Conservation (phyloP, 106 monocot genomes). For the Ottelia alismoides region DNA sequence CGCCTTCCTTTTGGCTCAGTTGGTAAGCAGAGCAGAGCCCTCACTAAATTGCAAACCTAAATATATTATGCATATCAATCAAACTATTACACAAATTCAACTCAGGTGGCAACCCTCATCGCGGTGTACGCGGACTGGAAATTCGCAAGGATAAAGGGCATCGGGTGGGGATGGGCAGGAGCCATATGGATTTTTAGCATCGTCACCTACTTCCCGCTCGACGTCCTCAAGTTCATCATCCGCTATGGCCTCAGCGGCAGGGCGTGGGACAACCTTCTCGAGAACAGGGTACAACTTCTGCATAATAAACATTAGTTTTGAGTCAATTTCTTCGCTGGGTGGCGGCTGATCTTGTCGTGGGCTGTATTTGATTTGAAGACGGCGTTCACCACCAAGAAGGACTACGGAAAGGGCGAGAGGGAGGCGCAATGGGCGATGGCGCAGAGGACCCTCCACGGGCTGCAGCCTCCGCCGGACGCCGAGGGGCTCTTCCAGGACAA, state of each 20-base stretch:
- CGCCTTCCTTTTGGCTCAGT: too few relatives aligned
- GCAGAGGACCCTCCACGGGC: slow-evolving; percentile 21
- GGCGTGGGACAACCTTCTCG: slow-evolving; percentile 23
- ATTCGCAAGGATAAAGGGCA: slow-evolving; percentile 11
- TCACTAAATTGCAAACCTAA: too few relatives aligned
- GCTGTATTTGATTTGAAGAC: neutral
- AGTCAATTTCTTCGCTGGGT: neutral
- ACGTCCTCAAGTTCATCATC: slow-evolving; percentile 22
- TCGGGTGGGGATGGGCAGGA: slow-evolving; percentile 21
- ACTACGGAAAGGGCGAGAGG: slow-evolving; percentile 23
- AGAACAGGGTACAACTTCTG: slow-evolving; percentile 15
- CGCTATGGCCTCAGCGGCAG: slow-evolving; percentile 23
- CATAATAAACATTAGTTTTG: too few relatives aligned
- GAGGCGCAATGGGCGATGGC: slow-evolving; percentile 23
- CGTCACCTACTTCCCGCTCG: slow-evolving; percentile 18
- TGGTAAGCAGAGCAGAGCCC: too few relatives aligned
- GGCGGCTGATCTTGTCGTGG: neutral
- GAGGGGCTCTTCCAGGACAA: too few relatives aligned
- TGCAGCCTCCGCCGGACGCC: too few relatives aligned
- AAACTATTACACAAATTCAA: too few relatives aligned
- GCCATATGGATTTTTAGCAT: slow-evolving; percentile 19
- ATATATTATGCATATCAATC: too few relatives aligned
- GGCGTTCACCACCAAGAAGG: slow-evolving; percentile 24
- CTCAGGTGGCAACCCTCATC: slow-evolving; percentile 11
- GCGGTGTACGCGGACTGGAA: slow-evolving; percentile 13